phyloP scores from a whole-genome alignment of 2,329 filamentous ascomycete species.

The Cercospora sp. region DNA sequence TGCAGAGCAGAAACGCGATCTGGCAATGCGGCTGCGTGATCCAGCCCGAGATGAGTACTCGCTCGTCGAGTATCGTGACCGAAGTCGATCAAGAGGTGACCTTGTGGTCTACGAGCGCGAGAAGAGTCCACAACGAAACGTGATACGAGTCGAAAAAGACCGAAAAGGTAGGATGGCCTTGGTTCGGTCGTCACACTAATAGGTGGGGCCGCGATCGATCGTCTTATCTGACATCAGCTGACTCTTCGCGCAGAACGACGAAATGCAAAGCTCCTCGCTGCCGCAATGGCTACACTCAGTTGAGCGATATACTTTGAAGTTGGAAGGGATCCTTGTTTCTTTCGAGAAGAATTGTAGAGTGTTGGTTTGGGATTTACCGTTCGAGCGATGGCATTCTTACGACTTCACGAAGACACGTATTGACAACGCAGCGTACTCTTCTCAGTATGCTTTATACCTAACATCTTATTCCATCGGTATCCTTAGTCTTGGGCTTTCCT shows the following conservation, averaged over 20 bases:
- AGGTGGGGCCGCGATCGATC: conserved; percentile 7
- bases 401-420: conserved; percentile 6
- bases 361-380: not conserved
- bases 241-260: conserved; percentile 41
- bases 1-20: conserved; percentile 45
- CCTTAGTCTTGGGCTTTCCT: not conserved
- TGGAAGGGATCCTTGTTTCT: not conserved
- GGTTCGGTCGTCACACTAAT: conserved; percentile 64
- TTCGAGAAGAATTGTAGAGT: not conserved
- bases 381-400: conserved; percentile 5
- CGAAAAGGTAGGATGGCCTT: conserved; percentile 94
- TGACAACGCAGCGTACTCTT: not conserved
- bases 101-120: conserved; percentile 29
- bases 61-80: conserved; percentile 52
- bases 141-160: conserved; percentile 78
- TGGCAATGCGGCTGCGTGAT: conserved; percentile 45
- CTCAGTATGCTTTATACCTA: not conserved
- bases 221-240: conserved; percentile 13
- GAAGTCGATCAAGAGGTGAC: conserved; percentile 33
- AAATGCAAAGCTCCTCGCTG: conserved; percentile 47
- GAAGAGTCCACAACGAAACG: conserved; percentile 52
- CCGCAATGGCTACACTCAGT: conserved; percentile 47
- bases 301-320: conserved; percentile 21
- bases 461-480: not conserved
- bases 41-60: conserved; percentile 50